These are phyloP conservation scores for Metschnikowia orientalis DNA, from an alignment of 805 yeast species.

Conservation along the genomic window DNA sequence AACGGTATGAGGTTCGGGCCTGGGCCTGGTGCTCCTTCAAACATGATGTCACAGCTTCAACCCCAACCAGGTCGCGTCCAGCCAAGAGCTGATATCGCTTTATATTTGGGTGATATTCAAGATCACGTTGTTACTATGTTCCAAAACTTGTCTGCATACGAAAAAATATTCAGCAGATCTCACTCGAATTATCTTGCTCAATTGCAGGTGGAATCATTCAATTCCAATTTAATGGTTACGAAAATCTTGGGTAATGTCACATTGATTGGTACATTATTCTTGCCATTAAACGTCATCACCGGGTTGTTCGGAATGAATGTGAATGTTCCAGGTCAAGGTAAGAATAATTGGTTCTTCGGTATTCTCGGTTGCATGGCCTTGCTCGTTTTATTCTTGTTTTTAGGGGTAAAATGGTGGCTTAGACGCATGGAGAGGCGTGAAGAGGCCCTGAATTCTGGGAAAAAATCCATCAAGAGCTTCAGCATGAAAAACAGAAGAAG, in stretches of 20 bases:
- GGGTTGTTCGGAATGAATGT: constrained; percentile 98
- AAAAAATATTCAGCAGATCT: constrained; percentile 86
- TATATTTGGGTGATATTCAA: constrained; percentile 91
- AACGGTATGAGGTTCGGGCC: constrained; percentile 35
- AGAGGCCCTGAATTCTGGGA: constrained; percentile 8
- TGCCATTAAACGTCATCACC: constrained; percentile 85
- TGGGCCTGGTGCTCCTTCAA: constrained; percentile 30
- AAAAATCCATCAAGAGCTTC: constrained; percentile 22
- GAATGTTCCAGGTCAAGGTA: constrained; percentile 61
- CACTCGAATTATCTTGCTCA: constrained; percentile 93
- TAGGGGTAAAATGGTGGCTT: constrained; percentile 22
- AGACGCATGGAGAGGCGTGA: constrained; percentile 12
- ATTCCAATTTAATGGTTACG: constrained; percentile 80
- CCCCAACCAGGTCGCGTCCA: constrained; percentile 30
- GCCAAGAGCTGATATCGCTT: constrained; percentile 88
- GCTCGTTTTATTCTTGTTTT: constrained; percentile 24
- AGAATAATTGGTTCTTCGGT: constrained; percentile 47
- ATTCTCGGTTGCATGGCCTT: constrained; percentile 42
- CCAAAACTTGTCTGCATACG: constrained; percentile 84
- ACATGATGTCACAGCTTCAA: constrained; percentile 19
- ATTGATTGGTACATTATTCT: constrained; percentile 79
- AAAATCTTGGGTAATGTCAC: constrained; percentile 88
- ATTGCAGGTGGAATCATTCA: constrained; percentile 86
- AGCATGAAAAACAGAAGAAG: constrained; percentile 22
- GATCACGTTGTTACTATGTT: constrained; percentile 96